Conservation (phyloP, 2,329 filamentous ascomycete genomes). For the Alternaria brassicae region DNA sequence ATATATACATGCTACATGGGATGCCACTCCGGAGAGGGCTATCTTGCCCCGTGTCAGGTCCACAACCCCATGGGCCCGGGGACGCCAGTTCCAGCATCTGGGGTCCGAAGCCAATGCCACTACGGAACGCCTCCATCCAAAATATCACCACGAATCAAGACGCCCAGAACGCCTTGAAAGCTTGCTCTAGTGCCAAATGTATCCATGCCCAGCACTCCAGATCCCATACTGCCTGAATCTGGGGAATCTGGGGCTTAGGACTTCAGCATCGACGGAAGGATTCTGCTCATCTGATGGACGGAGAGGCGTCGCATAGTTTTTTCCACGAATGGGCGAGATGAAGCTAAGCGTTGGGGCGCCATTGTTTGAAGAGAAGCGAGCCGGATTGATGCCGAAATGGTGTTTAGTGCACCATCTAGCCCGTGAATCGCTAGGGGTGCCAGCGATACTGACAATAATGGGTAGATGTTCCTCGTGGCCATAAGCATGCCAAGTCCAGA, state of each 20-base stretch:
- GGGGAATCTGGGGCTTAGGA: constrained; percentile 38
- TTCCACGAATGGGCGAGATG: constrained; percentile 39
- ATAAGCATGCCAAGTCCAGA: constrained; percentile 32
- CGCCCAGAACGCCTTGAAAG: constrained; percentile 29
- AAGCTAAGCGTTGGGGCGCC: constrained; percentile 12
- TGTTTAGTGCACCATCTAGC: constrained; percentile 23
- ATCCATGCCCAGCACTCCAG: constrained; percentile 5
- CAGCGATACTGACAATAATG: constrained; percentile 22
- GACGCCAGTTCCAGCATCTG: constrained; percentile 27
- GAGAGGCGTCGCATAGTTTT: constrained; percentile 20
- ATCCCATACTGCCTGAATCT: constrained; percentile 13
- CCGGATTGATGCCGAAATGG: constrained; percentile 20
- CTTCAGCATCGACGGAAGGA: constrained; percentile 18
- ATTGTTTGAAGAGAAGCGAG: constrained; percentile 14
- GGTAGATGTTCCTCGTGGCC: constrained; percentile 19
- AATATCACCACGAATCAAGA: constrained; percentile 43
- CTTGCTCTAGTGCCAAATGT: constrained; percentile 26
- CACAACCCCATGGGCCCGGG: constrained; percentile 33
- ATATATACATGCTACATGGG: constrained; percentile 32
- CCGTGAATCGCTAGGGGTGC: constrained; percentile 23
- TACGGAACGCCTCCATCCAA: constrained; percentile 15
- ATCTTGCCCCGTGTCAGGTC: constrained; percentile 16
- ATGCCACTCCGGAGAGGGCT: constrained; percentile 21
- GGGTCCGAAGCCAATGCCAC: constrained; percentile 13
- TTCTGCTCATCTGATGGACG: constrained; percentile 25